Percentiles rank a stretch among this genome's conserved stretches.
phyloP scores from a whole-genome alignment of 306 rosid species.

The Prunus mume region DNA sequence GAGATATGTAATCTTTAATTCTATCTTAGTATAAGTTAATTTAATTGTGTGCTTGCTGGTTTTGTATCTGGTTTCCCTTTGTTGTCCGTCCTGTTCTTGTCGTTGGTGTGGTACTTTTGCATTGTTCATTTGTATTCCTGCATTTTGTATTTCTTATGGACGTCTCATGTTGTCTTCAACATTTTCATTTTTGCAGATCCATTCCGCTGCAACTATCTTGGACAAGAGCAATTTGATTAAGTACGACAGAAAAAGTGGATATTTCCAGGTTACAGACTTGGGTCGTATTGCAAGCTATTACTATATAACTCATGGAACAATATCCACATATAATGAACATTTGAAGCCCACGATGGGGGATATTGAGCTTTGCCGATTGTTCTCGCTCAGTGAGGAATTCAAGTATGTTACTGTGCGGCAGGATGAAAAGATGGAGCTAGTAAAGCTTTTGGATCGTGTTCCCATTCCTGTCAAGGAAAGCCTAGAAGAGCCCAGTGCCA shows the following conservation, averaged over 20 bases:
- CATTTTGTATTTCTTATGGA: background rate
- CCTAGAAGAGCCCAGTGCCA: constrained; percentile 95
- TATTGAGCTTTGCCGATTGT: constrained; percentile 83
- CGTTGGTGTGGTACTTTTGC: background rate
- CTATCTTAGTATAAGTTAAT: background rate
- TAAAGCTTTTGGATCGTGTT: constrained; percentile 84
- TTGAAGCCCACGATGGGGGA: constrained; percentile 98
- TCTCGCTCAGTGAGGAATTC: constrained; percentile 94
- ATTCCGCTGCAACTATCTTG: constrained; percentile 81
- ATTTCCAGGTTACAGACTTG: constrained; percentile 93
- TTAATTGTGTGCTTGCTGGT: background rate
- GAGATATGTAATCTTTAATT: background rate
- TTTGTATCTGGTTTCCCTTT: background rate
- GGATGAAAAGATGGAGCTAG: constrained; percentile 93
- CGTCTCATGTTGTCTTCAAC: constrained; percentile 15
- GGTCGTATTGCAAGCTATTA: constrained; percentile 98
- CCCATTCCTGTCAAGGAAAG: constrained; percentile 98
- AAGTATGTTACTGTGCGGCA: constrained; percentile 90
- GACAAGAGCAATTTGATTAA: constrained; percentile 85
- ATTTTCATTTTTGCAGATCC: constrained; percentile 58
- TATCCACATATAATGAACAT: constrained; percentile 89
- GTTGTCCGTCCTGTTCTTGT: background rate
- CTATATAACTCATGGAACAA: constrained; percentile 90
- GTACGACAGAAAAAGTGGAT: constrained; percentile 94
- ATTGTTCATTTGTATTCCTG: background rate